These are phyloP conservation scores for Cordyceps tenuipes DNA, from an alignment of 2,329 filamentous ascomycete species.

Conservation along the genomic window DNA sequence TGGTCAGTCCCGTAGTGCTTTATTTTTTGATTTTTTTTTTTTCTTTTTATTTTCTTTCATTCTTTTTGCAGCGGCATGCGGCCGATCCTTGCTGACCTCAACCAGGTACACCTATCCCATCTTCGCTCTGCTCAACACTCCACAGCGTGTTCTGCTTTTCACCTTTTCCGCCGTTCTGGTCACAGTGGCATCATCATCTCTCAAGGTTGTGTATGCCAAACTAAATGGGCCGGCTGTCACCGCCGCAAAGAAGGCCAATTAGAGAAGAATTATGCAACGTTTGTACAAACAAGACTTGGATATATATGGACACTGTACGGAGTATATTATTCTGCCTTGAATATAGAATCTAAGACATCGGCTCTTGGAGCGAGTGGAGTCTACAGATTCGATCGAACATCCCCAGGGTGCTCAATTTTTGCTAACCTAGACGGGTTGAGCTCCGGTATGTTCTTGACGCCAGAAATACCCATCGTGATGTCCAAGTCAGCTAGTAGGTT, in stretches of 20 bases:
- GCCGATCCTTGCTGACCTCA: conserved; percentile 9
- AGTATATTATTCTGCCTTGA: background rate
- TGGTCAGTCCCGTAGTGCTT: conserved; percentile 37
- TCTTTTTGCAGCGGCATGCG: too few species aligned
- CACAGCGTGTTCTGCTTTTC: conserved; percentile 62
- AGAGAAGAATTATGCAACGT: background rate
- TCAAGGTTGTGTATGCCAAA: conserved; percentile 63
- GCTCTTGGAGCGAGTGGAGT: background rate
- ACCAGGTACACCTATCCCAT: conserved; percentile 78
- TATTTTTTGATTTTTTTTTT: too few species aligned
- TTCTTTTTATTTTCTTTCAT: too few species aligned
- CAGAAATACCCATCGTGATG: conserved; percentile 46
- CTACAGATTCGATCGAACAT: conserved; percentile 25
- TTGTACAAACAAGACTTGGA: background rate
- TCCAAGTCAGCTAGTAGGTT: conserved; percentile 36
- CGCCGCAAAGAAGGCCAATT: conserved; percentile 20
- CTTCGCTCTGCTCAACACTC: conserved; percentile 59
- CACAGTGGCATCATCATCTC: conserved; percentile 56
- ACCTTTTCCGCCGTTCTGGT: conserved; percentile 61
- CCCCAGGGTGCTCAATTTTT: conserved; percentile 25
- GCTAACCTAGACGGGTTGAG: conserved; percentile 27
- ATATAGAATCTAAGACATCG: too few species aligned
- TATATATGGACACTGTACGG: background rate
- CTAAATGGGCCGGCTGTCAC: conserved; percentile 50
- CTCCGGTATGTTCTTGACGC: conserved; percentile 35